Base-by-base conservation (phyloP, 495 filamentous ascomycete genomes). In the Aspergillus olivimuriae region DNA sequence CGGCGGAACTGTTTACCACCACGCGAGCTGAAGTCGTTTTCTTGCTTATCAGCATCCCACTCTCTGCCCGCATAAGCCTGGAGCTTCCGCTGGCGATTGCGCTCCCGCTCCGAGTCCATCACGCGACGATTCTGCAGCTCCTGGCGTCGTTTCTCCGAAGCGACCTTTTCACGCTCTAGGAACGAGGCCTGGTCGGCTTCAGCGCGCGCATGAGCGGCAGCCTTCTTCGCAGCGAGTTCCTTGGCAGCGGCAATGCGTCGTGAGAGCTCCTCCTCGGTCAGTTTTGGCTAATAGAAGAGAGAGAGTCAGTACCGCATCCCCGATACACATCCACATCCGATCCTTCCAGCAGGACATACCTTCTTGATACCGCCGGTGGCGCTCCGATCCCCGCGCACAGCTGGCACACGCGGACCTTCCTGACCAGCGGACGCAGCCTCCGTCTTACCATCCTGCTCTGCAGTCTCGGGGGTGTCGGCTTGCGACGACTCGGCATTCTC, bases 1-100 rank as follows among this genome's bases (percentile, higher is more conserved):
- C 81, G 65, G 14, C 75, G 61, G 53, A 61, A 69, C 17, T 62
- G 58, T 2, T 71, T 69, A 26, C 72, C 60, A 2, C 72, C 65
- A 31, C 62, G 64, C 2, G 63, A 61, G 33, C 64, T 71, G 43
- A 69, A 76, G 55, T 81, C 75, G 14, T 79, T 76, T 48, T 87
- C 83, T 17, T 73, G 73, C 58, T 90, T 89, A 48, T 81, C 76
- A 12, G 73, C 72, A 66, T 90, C 86, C 86, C 86, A 90, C 58
- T 89, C 86, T 32, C 86, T 66, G 2, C 77, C 84, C 0, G 66
- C 70, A 30, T 79, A 59, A 11, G 83, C 81, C 19, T 78, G 72
- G 15, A 90, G 62, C 53, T 90, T 90, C 41, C 86, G 65, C 54
- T 76, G 68, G 24, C 84, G 63, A 48, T 90, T 90, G 49, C 74